A percentile compares a stretch with the other conserved stretches of the same genome.
phyloP scores from a whole-genome alignment of 2,329 filamentous ascomycete species.

The Raffaelea arxii region DNA sequence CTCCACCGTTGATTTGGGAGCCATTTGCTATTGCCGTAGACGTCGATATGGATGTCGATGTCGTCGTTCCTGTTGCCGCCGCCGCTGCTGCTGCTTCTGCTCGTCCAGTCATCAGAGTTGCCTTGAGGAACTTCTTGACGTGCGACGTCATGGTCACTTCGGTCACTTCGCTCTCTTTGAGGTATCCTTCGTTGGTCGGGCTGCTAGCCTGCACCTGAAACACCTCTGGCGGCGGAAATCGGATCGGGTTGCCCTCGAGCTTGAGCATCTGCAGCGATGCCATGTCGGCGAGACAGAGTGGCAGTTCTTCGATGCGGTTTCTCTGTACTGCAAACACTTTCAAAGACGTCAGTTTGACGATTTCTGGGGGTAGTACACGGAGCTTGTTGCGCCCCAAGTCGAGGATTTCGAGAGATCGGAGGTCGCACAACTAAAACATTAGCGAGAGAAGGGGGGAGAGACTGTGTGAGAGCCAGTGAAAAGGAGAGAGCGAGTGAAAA shows the following conservation, averaged over 20 bases:
- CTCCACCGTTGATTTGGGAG: neutral
- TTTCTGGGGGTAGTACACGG: conserved; percentile 64
- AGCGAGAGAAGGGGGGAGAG: conserved; percentile 9
- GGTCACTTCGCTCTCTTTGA: conserved; percentile 55
- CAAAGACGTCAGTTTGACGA: conserved; percentile 70
- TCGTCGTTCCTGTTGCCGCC: no score
- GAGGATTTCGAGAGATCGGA: conserved; percentile 81
- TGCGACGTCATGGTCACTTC: conserved; percentile 50
- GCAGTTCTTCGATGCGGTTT: conserved; percentile 78
- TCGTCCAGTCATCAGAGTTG: conserved; percentile 37
- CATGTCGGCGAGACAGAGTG: conserved; percentile 80
- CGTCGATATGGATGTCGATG: no score
- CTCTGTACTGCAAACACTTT: conserved; percentile 83
- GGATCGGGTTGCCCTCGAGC: conserved; percentile 78
- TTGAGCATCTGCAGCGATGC: conserved; percentile 80
- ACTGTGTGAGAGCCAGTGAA: conserved; percentile 6
- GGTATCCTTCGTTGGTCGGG: conserved; percentile 43
- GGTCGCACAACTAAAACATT: conserved; percentile 62
- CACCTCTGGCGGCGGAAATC: conserved; percentile 65
- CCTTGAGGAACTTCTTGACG: conserved; percentile 51
- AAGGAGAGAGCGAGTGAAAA: neutral
- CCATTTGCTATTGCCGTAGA: neutral
- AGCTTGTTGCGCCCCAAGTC: conserved; percentile 88
- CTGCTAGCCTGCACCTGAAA: conserved; percentile 48
- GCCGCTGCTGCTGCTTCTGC: conserved; percentile 26